Conservation (phyloP, 257 asterid species). For the Lavandula angustifolia region DNA sequence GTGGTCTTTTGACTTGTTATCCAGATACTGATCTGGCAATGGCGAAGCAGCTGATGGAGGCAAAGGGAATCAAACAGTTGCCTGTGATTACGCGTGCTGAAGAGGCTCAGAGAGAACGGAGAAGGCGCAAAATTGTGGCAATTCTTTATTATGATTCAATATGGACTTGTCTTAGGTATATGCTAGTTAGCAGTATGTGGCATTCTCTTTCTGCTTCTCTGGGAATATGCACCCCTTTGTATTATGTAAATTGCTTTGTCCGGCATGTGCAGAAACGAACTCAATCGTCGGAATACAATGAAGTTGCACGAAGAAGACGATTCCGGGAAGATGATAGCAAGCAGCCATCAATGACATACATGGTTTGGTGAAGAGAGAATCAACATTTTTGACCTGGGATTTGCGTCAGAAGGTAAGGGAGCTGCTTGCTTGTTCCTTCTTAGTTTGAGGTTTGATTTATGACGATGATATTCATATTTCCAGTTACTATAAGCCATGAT, state of each 20-base stretch:
- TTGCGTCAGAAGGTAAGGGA: constrained; percentile 25
- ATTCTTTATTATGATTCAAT: constrained; percentile 80
- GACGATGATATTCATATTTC: no score
- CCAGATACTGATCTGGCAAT: constrained; percentile 83
- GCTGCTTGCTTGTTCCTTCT: no score
- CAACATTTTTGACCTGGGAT: constrained; percentile 20
- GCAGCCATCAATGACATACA: constrained; percentile 33
- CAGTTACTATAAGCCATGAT: no score
- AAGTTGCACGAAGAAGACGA: constrained; percentile 39
- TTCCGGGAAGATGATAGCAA: constrained; percentile 26
- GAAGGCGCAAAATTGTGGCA: constrained; percentile 59
- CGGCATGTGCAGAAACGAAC: constrained; percentile 45
- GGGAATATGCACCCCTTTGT: not conserved
- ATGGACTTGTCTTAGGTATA: constrained; percentile 72
- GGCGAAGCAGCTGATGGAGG: constrained; percentile 98
- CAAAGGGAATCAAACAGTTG: constrained; percentile 87
- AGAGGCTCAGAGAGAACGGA: constrained; percentile 61
- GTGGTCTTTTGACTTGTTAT: constrained; percentile 79
- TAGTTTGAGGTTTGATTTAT: no score
- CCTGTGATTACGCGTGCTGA: constrained; percentile 79
- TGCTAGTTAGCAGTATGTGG: constrained; percentile 17
- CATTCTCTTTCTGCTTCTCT: constrained; percentile 13
- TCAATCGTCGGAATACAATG: constrained; percentile 29
- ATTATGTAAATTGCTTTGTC: not conserved
- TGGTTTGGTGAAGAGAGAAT: not conserved